Percentiles rank a stretch among this genome's conserved stretches.
phyloP scores from a whole-genome alignment of 345 rosid genomes.

The Luvunga scandens region DNA sequence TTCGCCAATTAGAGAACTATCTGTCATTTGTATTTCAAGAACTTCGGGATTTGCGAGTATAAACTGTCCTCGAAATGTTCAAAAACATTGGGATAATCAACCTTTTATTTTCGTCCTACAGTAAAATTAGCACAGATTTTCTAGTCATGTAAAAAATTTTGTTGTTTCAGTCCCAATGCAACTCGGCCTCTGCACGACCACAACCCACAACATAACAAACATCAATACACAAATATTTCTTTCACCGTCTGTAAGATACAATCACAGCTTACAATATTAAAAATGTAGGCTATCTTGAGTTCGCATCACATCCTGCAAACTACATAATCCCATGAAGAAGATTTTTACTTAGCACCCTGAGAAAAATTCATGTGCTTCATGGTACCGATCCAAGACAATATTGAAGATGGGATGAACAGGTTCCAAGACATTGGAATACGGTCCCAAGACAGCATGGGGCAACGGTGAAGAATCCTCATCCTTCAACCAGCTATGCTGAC shows the following conservation, averaged over 20 bases:
- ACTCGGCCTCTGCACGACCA: neutral
- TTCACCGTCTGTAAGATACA: neutral
- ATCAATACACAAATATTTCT: neutral
- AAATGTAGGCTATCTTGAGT: neutral
- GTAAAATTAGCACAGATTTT: too few species aligned
- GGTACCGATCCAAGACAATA: slow-evolving; percentile 56
- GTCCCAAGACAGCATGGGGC: slow-evolving; percentile 60
- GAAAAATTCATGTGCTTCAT: slow-evolving; percentile 69
- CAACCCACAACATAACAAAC: neutral
- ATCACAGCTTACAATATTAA: neutral
- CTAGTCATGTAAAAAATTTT: too few species aligned
- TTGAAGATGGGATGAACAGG: slow-evolving; percentile 79
- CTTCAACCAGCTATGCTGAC: slow-evolving; percentile 63
- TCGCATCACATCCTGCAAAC: neutral
- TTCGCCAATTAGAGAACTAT: too few species aligned
- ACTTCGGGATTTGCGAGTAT: too few species aligned
- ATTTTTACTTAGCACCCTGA: slow-evolving; percentile 1
- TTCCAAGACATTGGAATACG: slow-evolving; percentile 71
- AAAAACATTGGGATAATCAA: too few species aligned
- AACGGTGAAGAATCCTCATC: slow-evolving; percentile 54
- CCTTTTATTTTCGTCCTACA: too few species aligned
- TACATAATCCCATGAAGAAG: neutral
- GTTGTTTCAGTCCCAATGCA: neutral
- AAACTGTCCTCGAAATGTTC: too few species aligned
- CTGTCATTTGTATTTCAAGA: too few species aligned